Evolutionary conservation across 768 basidiomycete genomes (phyloP).

Genomic region (Termitomyces sp.): DNA sequence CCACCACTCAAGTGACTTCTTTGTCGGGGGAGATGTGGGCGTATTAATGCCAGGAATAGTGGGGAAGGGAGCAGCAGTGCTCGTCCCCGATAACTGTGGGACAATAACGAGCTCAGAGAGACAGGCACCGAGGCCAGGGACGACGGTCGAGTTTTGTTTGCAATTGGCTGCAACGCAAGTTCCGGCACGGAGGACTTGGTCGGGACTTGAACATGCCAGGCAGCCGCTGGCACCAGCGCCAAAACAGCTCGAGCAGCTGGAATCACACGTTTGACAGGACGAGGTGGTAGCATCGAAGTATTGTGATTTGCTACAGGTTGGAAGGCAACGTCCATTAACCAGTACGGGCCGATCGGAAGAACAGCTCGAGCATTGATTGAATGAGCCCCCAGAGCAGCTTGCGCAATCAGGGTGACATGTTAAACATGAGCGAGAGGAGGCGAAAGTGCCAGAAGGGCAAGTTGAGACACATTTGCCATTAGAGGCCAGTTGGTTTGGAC

Average conservation of each 20-base stretch:
- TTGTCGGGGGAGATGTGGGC: constrained; percentile 29
- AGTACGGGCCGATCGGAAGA: constrained; percentile 64
- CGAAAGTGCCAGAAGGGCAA: constrained; percentile 68
- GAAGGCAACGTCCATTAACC: constrained; percentile 67
- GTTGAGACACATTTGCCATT: constrained; percentile 64
- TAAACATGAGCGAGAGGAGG: constrained; percentile 58
- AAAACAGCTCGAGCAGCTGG: constrained; percentile 60
- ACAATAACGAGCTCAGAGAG: constrained; percentile 63
- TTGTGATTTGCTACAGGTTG: constrained; percentile 63
- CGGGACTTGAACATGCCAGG: constrained; percentile 48
- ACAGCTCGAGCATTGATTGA: constrained; percentile 75
- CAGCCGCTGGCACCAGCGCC: constrained; percentile 48
- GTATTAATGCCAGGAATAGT: constrained; percentile 49
- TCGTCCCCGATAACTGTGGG: constrained; percentile 40
- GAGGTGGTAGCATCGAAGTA: constrained; percentile 63
- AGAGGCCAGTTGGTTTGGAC: constrained; percentile 63
- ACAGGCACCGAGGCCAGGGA: constrained; percentile 73
- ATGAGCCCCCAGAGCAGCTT: constrained; percentile 64
- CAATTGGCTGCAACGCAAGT: constrained; percentile 61
- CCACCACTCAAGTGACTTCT: constrained; percentile 63
- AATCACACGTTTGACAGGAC: constrained; percentile 62
- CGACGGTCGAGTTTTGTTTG: constrained; percentile 42
- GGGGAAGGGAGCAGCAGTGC: constrained; percentile 42
- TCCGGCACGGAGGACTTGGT: constrained; percentile 35
- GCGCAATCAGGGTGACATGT: constrained; percentile 80